Conservation (phyloP, 352 stramenopile genomes). For the Phytophthora podocarpi region DNA sequence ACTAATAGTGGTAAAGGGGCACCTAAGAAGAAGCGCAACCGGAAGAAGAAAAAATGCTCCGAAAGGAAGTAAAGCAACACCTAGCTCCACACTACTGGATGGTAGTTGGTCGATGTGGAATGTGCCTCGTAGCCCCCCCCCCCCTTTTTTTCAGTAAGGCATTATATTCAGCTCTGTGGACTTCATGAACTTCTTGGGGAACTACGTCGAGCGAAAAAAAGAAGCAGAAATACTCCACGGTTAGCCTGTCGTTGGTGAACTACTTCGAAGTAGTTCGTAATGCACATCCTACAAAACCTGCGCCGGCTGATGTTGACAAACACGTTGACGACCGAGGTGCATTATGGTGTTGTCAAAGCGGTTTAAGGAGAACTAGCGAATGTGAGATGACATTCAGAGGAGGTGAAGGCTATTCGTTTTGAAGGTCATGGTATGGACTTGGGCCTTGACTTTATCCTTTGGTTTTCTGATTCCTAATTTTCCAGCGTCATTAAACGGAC, state of each 20-base stretch:
- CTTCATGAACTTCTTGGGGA: constrained; percentile 13
- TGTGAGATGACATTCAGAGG: too few relatives aligned
- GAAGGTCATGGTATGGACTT: too few relatives aligned
- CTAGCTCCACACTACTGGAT: background rate
- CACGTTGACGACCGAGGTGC: constrained; percentile 26
- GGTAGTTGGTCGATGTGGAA: constrained; percentile 35
- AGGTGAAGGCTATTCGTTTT: too few relatives aligned
- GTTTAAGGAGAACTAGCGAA: constrained; percentile 17
- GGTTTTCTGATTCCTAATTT: too few relatives aligned
- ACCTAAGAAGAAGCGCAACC: constrained; percentile 6
- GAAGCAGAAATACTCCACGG: background rate
- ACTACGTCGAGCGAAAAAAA: constrained; percentile 12
- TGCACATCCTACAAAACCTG: constrained; percentile 26
- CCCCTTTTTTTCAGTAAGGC: constrained; percentile 10
- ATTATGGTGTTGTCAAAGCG: constrained; percentile 31
- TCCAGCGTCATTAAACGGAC: too few relatives aligned
- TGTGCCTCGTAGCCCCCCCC: constrained; percentile 17
- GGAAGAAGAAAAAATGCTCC: background rate
- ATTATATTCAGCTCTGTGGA: constrained; percentile 25
- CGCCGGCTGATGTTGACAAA: constrained; percentile 15
- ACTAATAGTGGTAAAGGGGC: too few relatives aligned
- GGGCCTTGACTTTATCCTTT: too few relatives aligned
- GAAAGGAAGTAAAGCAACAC: background rate
- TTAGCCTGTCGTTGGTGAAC: constrained; percentile 25
- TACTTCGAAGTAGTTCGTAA: constrained; percentile 35